A percentile compares a stretch with the other conserved stretches of the same genome.
Evolutionary conservation across 176 grass and related monocot species (phyloP).

Genomic region (Puya raimondii): DNA sequence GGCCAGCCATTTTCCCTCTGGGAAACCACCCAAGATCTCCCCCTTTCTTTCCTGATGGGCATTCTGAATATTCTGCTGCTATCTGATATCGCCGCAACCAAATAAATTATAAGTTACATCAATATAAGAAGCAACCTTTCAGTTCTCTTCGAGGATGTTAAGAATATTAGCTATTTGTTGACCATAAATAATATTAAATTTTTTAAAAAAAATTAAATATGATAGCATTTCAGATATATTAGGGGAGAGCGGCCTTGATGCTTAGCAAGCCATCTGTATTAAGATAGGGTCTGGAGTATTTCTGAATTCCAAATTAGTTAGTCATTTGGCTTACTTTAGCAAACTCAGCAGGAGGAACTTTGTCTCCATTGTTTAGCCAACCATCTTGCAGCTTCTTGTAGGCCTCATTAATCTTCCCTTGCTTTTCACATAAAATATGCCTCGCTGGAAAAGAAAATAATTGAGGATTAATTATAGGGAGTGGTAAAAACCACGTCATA

Average conservation of each 20-base stretch:
- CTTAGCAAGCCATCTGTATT: too few species aligned
- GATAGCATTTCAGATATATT: too few species aligned
- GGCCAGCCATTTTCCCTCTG: conserved; percentile 92
- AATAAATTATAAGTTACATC: background rate
- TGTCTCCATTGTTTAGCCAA: conserved; percentile 89
- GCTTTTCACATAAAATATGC: conserved; percentile 87
- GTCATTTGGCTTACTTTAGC: conserved; percentile 50
- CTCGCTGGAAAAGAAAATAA: conserved; percentile 44
- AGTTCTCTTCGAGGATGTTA: too few species aligned
- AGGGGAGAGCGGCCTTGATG: too few species aligned
- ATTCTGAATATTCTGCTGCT: conserved; percentile 81
- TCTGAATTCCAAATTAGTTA: background rate
- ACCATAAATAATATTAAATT: too few species aligned
- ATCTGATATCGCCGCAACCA: conserved; percentile 23
- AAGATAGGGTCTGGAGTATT: too few species aligned
- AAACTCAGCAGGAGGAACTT: conserved; percentile 89
- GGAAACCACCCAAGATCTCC: conserved; percentile 99
- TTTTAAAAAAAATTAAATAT: too few species aligned
- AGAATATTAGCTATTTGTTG: too few species aligned
- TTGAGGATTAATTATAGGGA: background rate
- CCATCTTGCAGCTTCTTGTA: conserved; percentile 96
- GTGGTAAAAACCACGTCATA: background rate
- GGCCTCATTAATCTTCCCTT: conserved; percentile 94
- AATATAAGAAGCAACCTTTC: too few species aligned
- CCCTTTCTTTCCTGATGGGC: conserved; percentile 95